These are phyloP conservation scores for Alternaria consortialis DNA, from an alignment of 2,329 filamentous ascomycete genomes.

Conservation along the genomic window DNA sequence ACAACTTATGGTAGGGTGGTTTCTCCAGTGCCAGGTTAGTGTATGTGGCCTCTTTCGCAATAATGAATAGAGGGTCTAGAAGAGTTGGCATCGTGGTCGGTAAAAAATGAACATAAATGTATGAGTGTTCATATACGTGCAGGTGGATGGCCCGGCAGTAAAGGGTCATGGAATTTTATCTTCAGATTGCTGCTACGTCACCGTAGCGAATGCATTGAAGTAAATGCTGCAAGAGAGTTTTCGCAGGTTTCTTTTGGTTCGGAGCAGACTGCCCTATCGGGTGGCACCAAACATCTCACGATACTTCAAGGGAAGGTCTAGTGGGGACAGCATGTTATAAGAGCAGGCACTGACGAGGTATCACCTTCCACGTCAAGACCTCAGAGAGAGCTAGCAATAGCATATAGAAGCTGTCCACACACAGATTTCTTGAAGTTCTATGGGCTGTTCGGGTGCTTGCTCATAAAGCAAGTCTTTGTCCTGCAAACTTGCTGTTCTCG, in stretches of 20 bases:
- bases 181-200: background rate
- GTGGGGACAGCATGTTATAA: background rate
- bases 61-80: background rate
- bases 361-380: background rate
- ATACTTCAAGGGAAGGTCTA: background rate
- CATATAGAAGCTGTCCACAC: background rate
- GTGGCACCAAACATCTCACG: background rate
- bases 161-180: background rate
- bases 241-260: background rate
- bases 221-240: background rate
- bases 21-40: fast-evolving
- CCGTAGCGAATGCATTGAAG: background rate
- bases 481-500: background rate
- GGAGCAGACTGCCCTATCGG: background rate
- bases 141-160: background rate
- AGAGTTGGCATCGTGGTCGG: background rate
- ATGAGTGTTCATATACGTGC: background rate
- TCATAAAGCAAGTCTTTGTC: background rate
- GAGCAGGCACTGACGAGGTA: too few species aligned
- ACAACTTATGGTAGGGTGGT: background rate
- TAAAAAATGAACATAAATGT: background rate
- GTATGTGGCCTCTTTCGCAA: background rate
- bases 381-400: background rate
- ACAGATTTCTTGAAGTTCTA: too few species aligned
- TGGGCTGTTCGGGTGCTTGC: background rate